Evolutionary conservation across 495 filamentous ascomycete species (phyloP).

Genomic region (Hypoxylon fragiforme): DNA sequence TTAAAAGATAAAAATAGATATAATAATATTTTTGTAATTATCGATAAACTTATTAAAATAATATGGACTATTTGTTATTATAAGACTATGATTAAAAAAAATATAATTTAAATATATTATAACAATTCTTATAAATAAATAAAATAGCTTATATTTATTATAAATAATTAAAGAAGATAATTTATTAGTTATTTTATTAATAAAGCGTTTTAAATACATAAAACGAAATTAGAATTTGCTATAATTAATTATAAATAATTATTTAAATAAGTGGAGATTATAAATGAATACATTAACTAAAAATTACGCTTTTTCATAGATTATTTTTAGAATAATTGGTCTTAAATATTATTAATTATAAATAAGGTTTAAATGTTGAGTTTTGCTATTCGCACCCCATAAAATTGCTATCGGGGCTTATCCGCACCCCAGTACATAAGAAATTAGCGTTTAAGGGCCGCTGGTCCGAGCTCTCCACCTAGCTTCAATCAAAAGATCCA

Average conservation of each 20-base stretch:
- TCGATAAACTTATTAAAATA: background rate
- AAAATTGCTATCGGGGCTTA: too few species aligned
- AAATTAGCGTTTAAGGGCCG: too few species aligned
- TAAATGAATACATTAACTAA: background rate
- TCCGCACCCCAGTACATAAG: too few species aligned
- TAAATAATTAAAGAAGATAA: background rate
- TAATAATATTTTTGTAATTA: background rate
- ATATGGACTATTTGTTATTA: background rate
- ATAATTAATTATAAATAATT: background rate
- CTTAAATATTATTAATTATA: background rate
- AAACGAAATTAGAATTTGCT: background rate
- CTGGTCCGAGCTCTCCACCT: too few species aligned
- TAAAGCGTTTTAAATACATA: background rate
- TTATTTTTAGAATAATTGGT: background rate
- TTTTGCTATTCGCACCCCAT: too few species aligned
- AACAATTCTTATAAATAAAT: background rate
- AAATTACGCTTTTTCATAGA: too few species aligned
- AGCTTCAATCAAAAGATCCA: too few species aligned
- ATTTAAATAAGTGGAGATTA: background rate
- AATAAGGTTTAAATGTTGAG: background rate
- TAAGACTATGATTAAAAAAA: background rate
- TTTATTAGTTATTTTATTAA: background rate
- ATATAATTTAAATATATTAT: background rate
- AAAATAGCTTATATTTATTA: background rate
- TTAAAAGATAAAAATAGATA: background rate